These are phyloP conservation scores for Buxus sempervirens DNA, from an alignment of 164 flowering plant genomes.

Conservation along the genomic window DNA sequence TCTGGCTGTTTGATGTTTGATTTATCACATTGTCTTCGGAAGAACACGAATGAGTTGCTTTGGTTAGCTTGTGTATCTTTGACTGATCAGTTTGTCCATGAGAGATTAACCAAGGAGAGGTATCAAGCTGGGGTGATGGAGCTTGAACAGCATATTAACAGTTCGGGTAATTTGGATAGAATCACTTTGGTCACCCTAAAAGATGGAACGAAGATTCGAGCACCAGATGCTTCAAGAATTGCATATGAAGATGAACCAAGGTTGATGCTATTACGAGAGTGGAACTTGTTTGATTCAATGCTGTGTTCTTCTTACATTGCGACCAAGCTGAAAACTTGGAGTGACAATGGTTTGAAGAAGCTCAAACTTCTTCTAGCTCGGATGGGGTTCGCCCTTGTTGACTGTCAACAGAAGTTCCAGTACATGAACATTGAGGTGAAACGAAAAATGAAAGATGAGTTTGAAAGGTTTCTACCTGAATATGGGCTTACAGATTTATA, in stretches of 20 bases:
- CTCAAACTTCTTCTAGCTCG: slow-evolving; percentile 80
- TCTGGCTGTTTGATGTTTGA: slow-evolving; percentile 94
- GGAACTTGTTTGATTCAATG: slow-evolving; percentile 97
- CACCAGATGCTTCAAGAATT: slow-evolving; percentile 79
- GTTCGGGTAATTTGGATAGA: slow-evolving; percentile 77
- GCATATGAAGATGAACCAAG: slow-evolving; percentile 92
- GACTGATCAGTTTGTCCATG: slow-evolving; percentile 93
- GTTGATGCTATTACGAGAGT: slow-evolving; percentile 82
- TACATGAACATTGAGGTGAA: slow-evolving; percentile 92
- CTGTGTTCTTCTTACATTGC: slow-evolving; percentile 91
- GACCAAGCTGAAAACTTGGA: slow-evolving; percentile 92
- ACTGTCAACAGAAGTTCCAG: slow-evolving; percentile 93
- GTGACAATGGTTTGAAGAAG: slow-evolving; percentile 89
- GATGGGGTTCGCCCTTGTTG: slow-evolving; percentile 91
- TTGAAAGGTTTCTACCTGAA: slow-evolving; percentile 79
- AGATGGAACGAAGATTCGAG: slow-evolving; percentile 85
- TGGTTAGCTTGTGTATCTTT: slow-evolving; percentile 96
- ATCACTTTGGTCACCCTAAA: slow-evolving; percentile 81
- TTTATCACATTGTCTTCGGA: slow-evolving; percentile 64
- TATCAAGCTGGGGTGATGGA: slow-evolving; percentile 91
- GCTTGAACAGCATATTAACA: slow-evolving; percentile 89
- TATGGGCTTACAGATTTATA: slow-evolving; percentile 88
- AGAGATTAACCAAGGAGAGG: slow-evolving; percentile 85
- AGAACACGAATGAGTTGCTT: slow-evolving; percentile 83
- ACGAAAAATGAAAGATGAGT: slow-evolving; percentile 80